Evolutionary conservation across 805 yeast species (phyloP).

Genomic region (Candida nonsorbophila): DNA sequence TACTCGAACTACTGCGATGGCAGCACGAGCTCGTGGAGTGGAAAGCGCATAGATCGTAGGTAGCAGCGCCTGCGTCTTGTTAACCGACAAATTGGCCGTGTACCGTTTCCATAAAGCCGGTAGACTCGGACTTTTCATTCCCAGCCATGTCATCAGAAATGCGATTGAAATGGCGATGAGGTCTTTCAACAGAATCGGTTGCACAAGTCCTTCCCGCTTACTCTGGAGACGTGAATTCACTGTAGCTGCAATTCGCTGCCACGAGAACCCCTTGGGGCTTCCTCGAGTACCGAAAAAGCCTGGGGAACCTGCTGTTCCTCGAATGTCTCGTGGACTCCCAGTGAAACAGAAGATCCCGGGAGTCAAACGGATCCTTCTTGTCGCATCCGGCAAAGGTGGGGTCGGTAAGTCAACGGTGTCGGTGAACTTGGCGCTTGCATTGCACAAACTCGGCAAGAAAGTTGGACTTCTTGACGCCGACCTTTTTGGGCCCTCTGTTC

Average conservation of each 20-base stretch:
- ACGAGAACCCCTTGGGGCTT: slow-evolving; percentile 39
- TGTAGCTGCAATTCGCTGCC: slow-evolving; percentile 9
- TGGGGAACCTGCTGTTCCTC: slow-evolving; percentile 25
- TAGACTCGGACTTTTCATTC: neutral
- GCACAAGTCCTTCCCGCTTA: neutral
- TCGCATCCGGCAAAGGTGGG: slow-evolving; percentile 76
- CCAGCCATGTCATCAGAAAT: neutral
- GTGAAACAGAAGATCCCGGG: slow-evolving; percentile 50
- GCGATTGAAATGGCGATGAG: neutral
- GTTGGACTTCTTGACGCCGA: slow-evolving; percentile 78
- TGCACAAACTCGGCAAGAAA: slow-evolving; percentile 47
- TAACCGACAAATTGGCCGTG: slow-evolving; percentile 1
- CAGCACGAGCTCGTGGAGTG: slow-evolving; percentile 76
- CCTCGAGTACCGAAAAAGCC: slow-evolving; percentile 16
- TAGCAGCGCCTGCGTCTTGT: too few species aligned
- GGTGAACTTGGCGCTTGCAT: slow-evolving; percentile 61
- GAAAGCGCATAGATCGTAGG: slow-evolving; percentile 91
- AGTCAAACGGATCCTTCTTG: slow-evolving; percentile 59
- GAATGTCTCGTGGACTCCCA: slow-evolving; percentile 51
- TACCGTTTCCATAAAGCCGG: neutral
- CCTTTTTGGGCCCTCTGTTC: slow-evolving; percentile 81
- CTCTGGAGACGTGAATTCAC: too few species aligned
- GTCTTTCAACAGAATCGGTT: neutral
- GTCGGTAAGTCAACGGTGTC: slow-evolving; percentile 77
- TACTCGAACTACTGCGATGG: slow-evolving; percentile 79